phyloP scores from a whole-genome alignment of 208 protist genomes.

The Crithidia brevicula region DNA sequence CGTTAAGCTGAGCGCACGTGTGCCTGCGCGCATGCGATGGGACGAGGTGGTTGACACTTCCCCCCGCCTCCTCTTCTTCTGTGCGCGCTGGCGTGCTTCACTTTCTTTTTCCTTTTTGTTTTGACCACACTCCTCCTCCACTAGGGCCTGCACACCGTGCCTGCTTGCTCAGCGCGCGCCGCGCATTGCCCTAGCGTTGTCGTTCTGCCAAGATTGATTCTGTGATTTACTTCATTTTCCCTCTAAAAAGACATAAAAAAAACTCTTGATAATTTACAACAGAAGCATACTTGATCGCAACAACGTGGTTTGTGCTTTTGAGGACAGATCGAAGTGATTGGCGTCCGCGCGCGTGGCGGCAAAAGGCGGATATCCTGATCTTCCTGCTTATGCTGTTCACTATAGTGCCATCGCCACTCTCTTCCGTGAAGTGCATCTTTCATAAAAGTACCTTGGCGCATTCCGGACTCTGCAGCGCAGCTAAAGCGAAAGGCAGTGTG shows the following conservation, averaged over 20 bases:
- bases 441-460: no score
- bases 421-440: no score
- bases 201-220: constrained; percentile 32
- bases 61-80: neutral
- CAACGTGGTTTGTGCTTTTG: no score
- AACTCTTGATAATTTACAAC: no score
- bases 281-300: no score
- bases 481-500: no score
- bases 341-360: no score
- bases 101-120: constrained; percentile 10
- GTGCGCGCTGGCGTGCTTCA: neutral
- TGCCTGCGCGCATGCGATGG: neutral
- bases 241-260: neutral
- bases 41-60: neutral
- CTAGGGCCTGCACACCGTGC: neutral
- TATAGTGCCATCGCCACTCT: no score
- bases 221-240: constrained; percentile 22
- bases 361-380: no score
- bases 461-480: no score
- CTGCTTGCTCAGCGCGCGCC: neutral
- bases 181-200: constrained; percentile 33
- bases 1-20: constrained; percentile 14
- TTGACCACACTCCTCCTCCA: constrained; percentile 9
- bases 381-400: no score
- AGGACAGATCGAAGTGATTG: no score